Base-by-base conservation (phyloP, 495 filamentous ascomycete genomes). In the Penicillium parvum region DNA sequence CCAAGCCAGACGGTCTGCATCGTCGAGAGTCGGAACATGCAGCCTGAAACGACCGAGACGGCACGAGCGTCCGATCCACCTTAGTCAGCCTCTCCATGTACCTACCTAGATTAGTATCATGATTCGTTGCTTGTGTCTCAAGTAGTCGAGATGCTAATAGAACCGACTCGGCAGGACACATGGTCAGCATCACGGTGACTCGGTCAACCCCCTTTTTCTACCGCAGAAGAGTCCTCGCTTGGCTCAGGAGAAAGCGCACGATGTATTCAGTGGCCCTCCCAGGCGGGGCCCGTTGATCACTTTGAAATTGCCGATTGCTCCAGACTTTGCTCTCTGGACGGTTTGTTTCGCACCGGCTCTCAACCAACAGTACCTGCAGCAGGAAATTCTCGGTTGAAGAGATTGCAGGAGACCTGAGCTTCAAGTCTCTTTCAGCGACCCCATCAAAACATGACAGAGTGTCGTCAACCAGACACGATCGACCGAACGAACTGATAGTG, bases 31-130 rank as follows among this genome's bases (percentile, higher is more conserved):
- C 54, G 55, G 45, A 40, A 25, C 49, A 47, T 56, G 27, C 7
- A 43, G 32, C 52, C 55, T 59, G 55, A 59, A 59, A 53, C 55
- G 33, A 33, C 52, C 52, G 45, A 59, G 48, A 49, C 52, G 55
- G 52, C 52, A 59, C 55, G 51, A 40, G 44, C 55, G 45, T 49
- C 40, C 48, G 45, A 32, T 43, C 55, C 41, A 51, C 55, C 29
- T 50, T 35, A 50, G 34, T 53, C 45, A 49, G 37, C 9, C 10
- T 37, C 27, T 38, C 23, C 26, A 38, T 14, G n/a, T n/a, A n/a
- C n/a, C n/a, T n/a, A n/a, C n/a, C n/a, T n/a, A n/a, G n/a, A n/a
- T n/a, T n/a, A n/a, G n/a, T n/a, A n/a, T n/a, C n/a, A n/a, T n/a
- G n/a, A n/a, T n/a, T n/a, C n/a, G n/a, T n/a, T n/a, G n/a, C n/a